Evolutionary conservation across 345 rosid species (phyloP), one percentile per base, ranked within the genome.

Genomic region (Brassica nigra): DNA sequence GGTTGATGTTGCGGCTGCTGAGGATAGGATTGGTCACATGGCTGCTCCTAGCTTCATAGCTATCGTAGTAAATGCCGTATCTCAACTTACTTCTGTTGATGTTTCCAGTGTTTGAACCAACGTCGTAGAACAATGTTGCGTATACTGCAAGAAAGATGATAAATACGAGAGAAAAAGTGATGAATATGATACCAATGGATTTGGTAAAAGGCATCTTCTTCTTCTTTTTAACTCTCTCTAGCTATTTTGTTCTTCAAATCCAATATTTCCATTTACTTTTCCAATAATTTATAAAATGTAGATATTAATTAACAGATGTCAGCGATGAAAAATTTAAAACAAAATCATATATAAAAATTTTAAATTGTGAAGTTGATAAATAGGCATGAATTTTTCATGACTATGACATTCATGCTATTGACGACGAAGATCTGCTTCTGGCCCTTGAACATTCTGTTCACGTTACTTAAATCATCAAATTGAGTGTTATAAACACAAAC

Each of bases 1-100:
- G 39, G 30, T 66, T 78, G 81, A 37, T 78, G 52, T 4, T 39
- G 28, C 29, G 81, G 14, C 73, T 52, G 77, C 77, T 72, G 37
- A 14, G 67, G 73, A 72, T 78, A 66, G 6, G 59, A n/a, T 44
- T 59, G 10, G n/a, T 79, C 69, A 67, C 63, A 0, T 31, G 73
- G 31, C 61, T 58, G 1, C 10, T 66, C 4, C 3, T 78, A 66
- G 30, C 54, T 59, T 49, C 57, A 47, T 67, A 73, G 58, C 33
- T 44, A 20, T 23, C 15, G 0, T 37, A 12, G 23, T 30, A 70
- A 68, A 0, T 63, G 31, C 15, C 67, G 42, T 64, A 33, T 7
- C 68, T 8, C 14, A 64, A 15, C 68, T 64, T 33, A 33, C 14
- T 33, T 64, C 44, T 9, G 36, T 65, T 65, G 49, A 36, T 0